Percentiles rank a stretch among this genome's conserved stretches.
Evolutionary conservation across 179 eudicot genomes (phyloP).

Genomic region (Spergularia azorica): DNA sequence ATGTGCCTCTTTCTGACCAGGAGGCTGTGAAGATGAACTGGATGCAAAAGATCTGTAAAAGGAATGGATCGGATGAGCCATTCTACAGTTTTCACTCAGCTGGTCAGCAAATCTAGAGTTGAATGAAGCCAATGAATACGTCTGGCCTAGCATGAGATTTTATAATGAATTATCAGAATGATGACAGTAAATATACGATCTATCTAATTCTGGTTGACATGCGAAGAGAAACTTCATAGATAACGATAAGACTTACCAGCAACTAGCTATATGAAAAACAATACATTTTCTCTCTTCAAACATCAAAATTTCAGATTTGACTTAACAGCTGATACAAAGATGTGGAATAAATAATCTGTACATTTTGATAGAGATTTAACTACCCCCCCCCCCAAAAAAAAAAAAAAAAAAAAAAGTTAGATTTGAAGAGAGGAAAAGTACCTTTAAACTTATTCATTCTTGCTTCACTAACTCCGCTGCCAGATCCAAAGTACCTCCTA

Average conservation of each 20-base stretch:
- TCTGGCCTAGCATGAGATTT: constrained; percentile 39
- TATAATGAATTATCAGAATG: constrained; percentile 14
- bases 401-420: background rate
- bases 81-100: constrained; percentile 24
- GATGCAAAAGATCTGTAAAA: constrained; percentile 41
- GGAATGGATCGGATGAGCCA: constrained; percentile 23
- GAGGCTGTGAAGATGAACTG: constrained; percentile 33
- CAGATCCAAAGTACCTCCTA: constrained; percentile 24
- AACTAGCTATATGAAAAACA: background rate
- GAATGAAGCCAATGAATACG: constrained; percentile 30
- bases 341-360: background rate
- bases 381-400: background rate
- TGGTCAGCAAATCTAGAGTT: constrained; percentile 30
- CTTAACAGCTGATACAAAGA: too few species aligned
- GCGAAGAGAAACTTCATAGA: background rate
- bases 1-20: constrained; percentile 31
- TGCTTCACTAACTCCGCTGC: constrained; percentile 1
- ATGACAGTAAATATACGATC: background rate
- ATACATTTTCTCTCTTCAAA: background rate
- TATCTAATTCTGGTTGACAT: background rate
- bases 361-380: background rate
- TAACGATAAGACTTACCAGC: constrained; percentile 1
- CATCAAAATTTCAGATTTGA: constrained; percentile 1
- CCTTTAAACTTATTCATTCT: constrained; percentile 13
- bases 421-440: background rate